These are phyloP conservation scores for Anthracocystis setariae DNA, from an alignment of 1,284 basidiomycete species.

Conservation along the genomic window DNA sequence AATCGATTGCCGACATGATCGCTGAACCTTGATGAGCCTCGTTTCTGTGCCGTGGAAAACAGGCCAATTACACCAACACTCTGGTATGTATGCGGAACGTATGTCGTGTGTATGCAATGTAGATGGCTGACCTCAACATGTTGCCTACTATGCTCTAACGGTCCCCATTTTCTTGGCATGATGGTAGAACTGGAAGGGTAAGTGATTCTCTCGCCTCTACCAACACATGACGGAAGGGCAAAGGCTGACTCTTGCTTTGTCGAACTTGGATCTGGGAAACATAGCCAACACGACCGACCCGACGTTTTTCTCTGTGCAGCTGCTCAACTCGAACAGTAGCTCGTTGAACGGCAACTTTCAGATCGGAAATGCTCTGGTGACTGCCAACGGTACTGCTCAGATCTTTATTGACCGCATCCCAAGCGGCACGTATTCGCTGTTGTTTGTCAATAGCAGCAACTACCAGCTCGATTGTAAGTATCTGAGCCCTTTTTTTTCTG, in stretches of 20 bases:
- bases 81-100: constrained; percentile 30
- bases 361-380: constrained; percentile 49
- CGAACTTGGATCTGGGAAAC: neutral
- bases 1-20: neutral
- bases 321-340: constrained; percentile 47
- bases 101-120: no score
- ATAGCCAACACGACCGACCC: constrained; percentile 53
- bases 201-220: neutral
- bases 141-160: no score
- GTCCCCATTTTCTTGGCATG: no score
- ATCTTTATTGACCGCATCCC: constrained; percentile 53
- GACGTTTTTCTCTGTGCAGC: constrained; percentile 47
- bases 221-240: neutral
- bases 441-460: constrained; percentile 57
- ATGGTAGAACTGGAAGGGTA: constrained; percentile 44
- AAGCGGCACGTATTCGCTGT: constrained; percentile 41
- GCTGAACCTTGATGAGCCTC: neutral
- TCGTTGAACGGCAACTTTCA: constrained; percentile 57
- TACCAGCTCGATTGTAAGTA: constrained; percentile 45
- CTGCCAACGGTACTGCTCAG: constrained; percentile 46
- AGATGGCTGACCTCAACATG: neutral
- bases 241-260: constrained; percentile 5
- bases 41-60: neutral
- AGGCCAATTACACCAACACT: constrained; percentile 54
- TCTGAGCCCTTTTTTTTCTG: neutral